A percentile compares a stretch with the other conserved stretches of the same genome.
Evolutionary conservation across 2,329 filamentous ascomycete genomes (phyloP).

Genomic region (Pseudogymnoascus sp.): DNA sequence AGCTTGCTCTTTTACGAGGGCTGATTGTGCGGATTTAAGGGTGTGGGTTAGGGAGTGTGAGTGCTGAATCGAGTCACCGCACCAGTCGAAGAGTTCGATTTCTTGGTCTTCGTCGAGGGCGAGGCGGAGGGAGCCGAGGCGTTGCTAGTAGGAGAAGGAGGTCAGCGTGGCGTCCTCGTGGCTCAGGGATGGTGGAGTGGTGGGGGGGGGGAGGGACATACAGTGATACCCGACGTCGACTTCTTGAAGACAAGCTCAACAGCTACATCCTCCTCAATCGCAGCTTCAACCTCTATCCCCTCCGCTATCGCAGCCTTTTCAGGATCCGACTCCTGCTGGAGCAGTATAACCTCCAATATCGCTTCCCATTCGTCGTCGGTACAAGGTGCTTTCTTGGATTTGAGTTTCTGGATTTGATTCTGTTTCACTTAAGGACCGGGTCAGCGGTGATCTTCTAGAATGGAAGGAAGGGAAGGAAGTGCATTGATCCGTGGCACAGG

Average conservation of each 20-base stretch:
- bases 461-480: conserved; percentile 13
- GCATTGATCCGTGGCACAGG: conserved; percentile 22
- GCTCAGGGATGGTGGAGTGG: conserved; percentile 5
- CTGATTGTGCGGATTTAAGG: conserved; percentile 32
- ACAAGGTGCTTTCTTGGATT: conserved; percentile 47
- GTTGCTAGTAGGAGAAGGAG: conserved; percentile 46
- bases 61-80: conserved; percentile 46
- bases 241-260: conserved; percentile 61
- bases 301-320: conserved; percentile 49
- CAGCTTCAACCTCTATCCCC: conserved; percentile 55
- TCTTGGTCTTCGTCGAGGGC: conserved; percentile 47
- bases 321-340: conserved; percentile 35
- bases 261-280: conserved; percentile 43
- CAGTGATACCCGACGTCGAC: conserved; percentile 62
- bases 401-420: conserved; percentile 46
- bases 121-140: conserved; percentile 59
- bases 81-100: conserved; percentile 66
- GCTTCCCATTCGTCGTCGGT: conserved; percentile 60
- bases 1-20: conserved; percentile 43
- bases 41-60: conserved; percentile 15
- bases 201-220: conserved; percentile 32
- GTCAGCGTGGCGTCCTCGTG: conserved; percentile 19
- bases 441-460: conserved; percentile 18
- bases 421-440: conserved; percentile 46
- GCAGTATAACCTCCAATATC: conserved; percentile 52